Conservation (phyloP, 257 asterid genomes). For the Striga asiatica region DNA sequence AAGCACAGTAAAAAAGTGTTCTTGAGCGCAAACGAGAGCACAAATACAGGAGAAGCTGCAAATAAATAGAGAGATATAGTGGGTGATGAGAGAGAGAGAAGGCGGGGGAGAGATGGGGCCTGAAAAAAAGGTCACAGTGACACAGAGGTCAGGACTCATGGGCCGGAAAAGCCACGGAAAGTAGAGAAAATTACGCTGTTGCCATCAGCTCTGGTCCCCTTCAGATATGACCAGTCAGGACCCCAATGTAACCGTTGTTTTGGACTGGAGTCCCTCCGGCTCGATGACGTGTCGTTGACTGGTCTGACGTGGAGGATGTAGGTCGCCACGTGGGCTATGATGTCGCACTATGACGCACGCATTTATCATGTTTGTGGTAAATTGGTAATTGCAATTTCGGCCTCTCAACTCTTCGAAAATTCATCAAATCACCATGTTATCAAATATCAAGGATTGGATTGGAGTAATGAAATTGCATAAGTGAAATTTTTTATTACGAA, state of each 20-base stretch:
- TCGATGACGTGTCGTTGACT: slow-evolving; percentile 25
- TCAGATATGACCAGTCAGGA: slow-evolving; percentile 26
- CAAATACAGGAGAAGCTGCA: slow-evolving; percentile 1
- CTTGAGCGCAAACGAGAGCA: not conserved
- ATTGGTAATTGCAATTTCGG: too few relatives aligned
- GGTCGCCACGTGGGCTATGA: slow-evolving; percentile 22
- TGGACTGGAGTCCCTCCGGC: slow-evolving; percentile 12
- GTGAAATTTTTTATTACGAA: too few relatives aligned
- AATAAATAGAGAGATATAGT: slow-evolving; percentile 10
- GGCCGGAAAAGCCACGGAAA: not conserved
- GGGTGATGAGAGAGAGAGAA: not conserved
- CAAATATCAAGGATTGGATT: too few relatives aligned
- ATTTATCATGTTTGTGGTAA: too few relatives aligned
- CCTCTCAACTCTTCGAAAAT: too few relatives aligned
- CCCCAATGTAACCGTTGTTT: slow-evolving; percentile 24
- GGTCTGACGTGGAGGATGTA: slow-evolving; percentile 21
- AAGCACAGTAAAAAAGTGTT: not conserved
- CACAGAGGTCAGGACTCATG: not conserved
- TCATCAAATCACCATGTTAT: too few relatives aligned
- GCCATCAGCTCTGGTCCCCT: slow-evolving; percentile 9
- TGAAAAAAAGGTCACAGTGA: slow-evolving; percentile 8
- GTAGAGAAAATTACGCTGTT: slow-evolving; percentile 7
- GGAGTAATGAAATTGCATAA: too few relatives aligned
- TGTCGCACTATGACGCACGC: too few relatives aligned
- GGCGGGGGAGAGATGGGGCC: not conserved